Evolutionary conservation across 805 yeast genomes (phyloP).

Genomic region (Saccharomycopsis schoenii): DNA sequence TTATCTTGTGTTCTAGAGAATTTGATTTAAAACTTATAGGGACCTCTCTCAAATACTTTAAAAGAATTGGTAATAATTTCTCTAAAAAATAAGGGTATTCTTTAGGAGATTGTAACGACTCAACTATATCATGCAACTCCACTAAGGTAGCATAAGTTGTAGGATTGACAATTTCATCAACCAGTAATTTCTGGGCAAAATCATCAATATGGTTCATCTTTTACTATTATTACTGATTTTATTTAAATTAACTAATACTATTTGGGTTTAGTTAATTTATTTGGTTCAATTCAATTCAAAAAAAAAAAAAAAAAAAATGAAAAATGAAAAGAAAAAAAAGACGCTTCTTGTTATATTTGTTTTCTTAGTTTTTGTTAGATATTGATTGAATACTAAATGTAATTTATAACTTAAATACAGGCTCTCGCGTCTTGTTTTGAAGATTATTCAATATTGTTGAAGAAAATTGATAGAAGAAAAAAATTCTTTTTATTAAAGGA

Average conservation of each 20-base stretch:
- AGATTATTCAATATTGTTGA: not conserved
- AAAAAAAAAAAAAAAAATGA: not conserved
- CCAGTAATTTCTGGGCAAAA: conserved; percentile 52
- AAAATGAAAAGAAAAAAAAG: no score
- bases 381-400: no score
- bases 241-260: not conserved
- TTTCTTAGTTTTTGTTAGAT: no score
- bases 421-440: not conserved
- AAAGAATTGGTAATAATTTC: conserved; percentile 59
- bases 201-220: conserved; percentile 44
- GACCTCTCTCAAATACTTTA: conserved; percentile 50
- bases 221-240: not conserved
- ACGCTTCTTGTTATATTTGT: no score
- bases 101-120: conserved; percentile 67
- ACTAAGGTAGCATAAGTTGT: conserved; percentile 60
- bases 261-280: not conserved
- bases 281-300: not conserved
- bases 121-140: conserved; percentile 80
- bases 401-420: not conserved
- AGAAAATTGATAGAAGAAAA: not conserved
- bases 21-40: conserved; percentile 62
- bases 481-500: not conserved
- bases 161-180: conserved; percentile 45
- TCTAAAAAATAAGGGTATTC: conserved; percentile 74
- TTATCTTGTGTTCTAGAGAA: conserved; percentile 66